Conservation (phyloP, 2,329 filamentous ascomycete species). For the Aureobasidium sp. region DNA sequence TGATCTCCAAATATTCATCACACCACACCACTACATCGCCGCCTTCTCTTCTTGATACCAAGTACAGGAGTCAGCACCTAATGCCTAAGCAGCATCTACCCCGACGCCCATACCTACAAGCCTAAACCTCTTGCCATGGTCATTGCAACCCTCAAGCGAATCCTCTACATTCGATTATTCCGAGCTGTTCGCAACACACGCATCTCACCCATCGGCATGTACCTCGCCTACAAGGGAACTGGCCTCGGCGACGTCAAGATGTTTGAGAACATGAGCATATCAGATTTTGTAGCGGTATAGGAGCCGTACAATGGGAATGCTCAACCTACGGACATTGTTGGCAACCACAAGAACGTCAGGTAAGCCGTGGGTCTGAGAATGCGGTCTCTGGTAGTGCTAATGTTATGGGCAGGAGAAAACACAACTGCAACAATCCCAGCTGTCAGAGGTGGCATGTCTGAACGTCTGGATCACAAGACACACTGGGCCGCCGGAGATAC, state of each 20-base stretch:
- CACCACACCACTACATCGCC: background rate
- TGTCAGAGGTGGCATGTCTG: constrained; percentile 6
- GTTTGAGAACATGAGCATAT: constrained; percentile 14
- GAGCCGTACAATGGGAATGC: constrained; percentile 13
- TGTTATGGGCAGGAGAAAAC: background rate
- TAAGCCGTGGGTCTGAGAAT: background rate
- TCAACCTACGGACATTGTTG: background rate
- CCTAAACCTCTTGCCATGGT: background rate
- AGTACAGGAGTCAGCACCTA: background rate
- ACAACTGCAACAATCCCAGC: constrained; percentile 3
- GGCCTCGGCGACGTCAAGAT: constrained; percentile 12
- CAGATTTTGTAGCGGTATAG: constrained; percentile 14
- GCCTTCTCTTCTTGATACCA: background rate
- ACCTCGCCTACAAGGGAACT: constrained; percentile 14
- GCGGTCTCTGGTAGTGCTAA: background rate
- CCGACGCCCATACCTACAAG: background rate
- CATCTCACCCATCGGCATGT: constrained; percentile 15
- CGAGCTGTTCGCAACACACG: constrained; percentile 12
- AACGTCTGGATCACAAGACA: background rate
- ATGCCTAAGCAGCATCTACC: background rate
- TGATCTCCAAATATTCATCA: background rate
- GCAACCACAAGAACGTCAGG: constrained; percentile 5
- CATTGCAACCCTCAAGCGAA: background rate
- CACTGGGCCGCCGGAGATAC: background rate
- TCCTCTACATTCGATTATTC: background rate